Conservation (phyloP, 1,284 basidiomycete genomes). For the Ceratobasidium sp. region DNA sequence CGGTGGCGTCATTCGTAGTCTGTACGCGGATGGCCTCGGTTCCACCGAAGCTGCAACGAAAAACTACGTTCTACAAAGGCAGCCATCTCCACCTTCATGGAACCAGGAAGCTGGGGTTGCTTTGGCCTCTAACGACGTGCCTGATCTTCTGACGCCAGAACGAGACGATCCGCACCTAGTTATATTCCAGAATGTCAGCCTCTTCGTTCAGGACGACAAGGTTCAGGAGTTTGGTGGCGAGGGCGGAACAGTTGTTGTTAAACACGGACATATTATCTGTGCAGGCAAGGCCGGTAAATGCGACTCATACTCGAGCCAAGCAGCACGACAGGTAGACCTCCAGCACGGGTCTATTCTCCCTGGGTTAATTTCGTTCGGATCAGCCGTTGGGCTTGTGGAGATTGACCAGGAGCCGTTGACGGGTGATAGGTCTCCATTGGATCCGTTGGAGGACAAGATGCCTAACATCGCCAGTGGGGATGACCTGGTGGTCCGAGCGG, state of each 20-base stretch:
- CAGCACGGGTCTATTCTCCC: conserved; percentile 33
- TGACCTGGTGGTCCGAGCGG: conserved; percentile 68
- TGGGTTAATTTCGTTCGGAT: conserved; percentile 49
- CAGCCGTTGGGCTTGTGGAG: conserved; percentile 46
- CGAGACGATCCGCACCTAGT: conserved; percentile 19
- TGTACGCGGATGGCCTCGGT: conserved; percentile 49
- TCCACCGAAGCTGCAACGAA: neutral
- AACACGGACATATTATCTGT: conserved; percentile 23
- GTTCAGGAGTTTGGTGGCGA: neutral
- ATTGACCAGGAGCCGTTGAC: conserved; percentile 47
- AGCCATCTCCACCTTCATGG: conserved; percentile 45
- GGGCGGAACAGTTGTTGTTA: conserved; percentile 14
- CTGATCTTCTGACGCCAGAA: conserved; percentile 7
- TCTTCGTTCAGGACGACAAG: conserved; percentile 6
- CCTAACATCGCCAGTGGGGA: conserved; percentile 55
- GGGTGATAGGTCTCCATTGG: conserved; percentile 20
- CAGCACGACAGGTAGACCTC: conserved; percentile 34
- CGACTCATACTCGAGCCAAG: neutral
- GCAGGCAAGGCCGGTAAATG: conserved; percentile 9
- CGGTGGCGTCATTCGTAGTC: conserved; percentile 57
- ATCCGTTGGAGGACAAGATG: conserved; percentile 49
- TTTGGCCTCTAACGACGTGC: conserved; percentile 41
- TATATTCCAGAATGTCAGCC: conserved; percentile 52
- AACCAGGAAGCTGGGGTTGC: conserved; percentile 12
- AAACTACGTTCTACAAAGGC: neutral